Conservation (phyloP, 1,284 basidiomycete genomes). For the Cystobasidium pallidum region DNA sequence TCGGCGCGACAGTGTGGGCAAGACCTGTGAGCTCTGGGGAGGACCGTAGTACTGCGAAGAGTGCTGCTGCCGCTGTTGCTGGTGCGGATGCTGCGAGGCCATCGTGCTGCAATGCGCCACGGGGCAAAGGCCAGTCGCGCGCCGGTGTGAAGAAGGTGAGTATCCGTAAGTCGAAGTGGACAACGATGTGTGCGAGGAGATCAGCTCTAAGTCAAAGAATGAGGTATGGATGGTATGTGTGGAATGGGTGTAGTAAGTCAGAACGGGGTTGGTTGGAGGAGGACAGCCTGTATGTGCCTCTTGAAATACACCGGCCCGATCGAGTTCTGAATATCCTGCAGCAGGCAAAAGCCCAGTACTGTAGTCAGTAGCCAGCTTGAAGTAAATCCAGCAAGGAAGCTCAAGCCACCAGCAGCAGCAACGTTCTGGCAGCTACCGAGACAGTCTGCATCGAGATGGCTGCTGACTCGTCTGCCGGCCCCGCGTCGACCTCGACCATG, state of each 20-base stretch:
- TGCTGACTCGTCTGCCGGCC: neutral
- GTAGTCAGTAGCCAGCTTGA: conserved; percentile 3
- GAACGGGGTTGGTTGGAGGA: neutral
- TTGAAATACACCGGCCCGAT: no score
- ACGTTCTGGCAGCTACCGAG: neutral
- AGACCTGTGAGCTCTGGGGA: neutral
- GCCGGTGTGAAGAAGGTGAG: conserved; percentile 14
- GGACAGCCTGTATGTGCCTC: neutral
- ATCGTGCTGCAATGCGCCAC: neutral
- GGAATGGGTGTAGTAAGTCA: neutral
- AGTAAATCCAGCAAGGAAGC: neutral
- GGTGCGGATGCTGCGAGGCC: conserved; percentile 6
- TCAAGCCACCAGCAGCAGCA: conserved; percentile 1
- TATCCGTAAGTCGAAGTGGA: neutral
- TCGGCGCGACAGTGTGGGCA: neutral
- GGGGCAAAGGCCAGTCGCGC: neutral
- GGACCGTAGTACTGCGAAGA: neutral
- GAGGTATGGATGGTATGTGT: neutral
- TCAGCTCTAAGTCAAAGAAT: neutral
- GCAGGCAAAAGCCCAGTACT: no score
- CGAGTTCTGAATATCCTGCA: conserved; percentile 13
- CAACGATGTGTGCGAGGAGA: no score
- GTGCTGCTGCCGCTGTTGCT: conserved; percentile 7
- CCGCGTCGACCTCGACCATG: conserved; percentile 13
- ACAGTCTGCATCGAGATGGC: neutral